Evolutionary conservation across 371 early-diverging fungal species (phyloP).

Genomic region (Mucor racemosus): DNA sequence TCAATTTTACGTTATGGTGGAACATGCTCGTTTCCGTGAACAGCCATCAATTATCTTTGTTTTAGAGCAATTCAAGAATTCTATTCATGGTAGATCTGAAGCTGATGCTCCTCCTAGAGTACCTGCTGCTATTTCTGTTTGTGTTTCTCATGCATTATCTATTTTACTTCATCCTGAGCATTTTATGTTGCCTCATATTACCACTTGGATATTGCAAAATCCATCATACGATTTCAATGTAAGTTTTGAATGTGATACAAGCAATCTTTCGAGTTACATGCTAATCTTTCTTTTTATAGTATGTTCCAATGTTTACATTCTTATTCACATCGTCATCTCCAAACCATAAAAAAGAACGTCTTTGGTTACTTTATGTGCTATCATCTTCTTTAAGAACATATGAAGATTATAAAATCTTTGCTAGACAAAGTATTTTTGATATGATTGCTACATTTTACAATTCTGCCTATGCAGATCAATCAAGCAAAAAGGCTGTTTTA

Average conservation of each 20-base stretch:
- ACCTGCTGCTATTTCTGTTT: constrained; percentile 69
- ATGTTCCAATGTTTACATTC: constrained; percentile 81
- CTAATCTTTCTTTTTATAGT: constrained; percentile 38
- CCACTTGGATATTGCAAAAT: constrained; percentile 74
- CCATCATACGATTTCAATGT: constrained; percentile 75
- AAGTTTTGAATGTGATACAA: constrained; percentile 11
- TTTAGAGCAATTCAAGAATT: constrained; percentile 70
- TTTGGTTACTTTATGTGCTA: constrained; percentile 77
- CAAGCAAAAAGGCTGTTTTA: constrained; percentile 40
- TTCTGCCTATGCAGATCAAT: constrained; percentile 68
- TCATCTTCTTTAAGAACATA: constrained; percentile 51
- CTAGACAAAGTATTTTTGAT: constrained; percentile 74
- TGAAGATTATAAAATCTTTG: constrained; percentile 71
- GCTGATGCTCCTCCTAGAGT: constrained; percentile 55
- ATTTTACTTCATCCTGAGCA: constrained; percentile 73
- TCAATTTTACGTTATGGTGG: constrained; percentile 62
- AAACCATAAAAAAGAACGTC: constrained; percentile 68
- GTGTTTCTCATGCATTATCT: constrained; percentile 68
- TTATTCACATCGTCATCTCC: constrained; percentile 73
- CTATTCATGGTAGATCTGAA: constrained; percentile 59
- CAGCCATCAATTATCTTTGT: constrained; percentile 67
- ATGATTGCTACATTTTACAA: constrained; percentile 66
- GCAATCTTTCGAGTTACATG: neutral
- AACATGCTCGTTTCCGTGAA: constrained; percentile 62
- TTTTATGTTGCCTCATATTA: constrained; percentile 75